Conservation (phyloP, 2,329 filamentous ascomycete species). For the Aspergillus fischeri region DNA sequence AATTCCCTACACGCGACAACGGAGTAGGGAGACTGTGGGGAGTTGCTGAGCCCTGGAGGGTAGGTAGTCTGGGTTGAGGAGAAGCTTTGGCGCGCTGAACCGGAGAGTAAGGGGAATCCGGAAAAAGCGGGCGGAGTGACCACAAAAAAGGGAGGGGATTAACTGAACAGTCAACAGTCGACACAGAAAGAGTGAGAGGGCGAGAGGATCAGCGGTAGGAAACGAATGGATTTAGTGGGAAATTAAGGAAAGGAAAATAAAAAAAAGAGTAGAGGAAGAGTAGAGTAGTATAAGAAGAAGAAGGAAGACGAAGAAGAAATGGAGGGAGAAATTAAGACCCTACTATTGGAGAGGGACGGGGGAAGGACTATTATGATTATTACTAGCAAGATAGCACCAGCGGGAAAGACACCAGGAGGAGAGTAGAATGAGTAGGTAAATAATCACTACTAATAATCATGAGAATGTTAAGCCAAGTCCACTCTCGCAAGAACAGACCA, state of each 20-base stretch:
- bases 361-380: background rate
- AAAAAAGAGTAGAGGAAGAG: conserved; percentile 9
- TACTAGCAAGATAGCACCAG: background rate
- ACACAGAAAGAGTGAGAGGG: conserved; percentile 5
- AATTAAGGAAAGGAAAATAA: conserved; percentile 14
- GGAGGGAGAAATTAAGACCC: conserved; percentile 1
- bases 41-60: background rate
- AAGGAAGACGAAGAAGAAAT: conserved; percentile 7
- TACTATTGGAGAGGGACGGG: conserved; percentile 5
- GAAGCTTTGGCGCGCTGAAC: conserved; percentile 11
- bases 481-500: background rate
- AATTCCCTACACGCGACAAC: conserved; percentile 26
- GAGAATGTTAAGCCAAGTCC: background rate
- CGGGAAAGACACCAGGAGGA: background rate
- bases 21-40: background rate
- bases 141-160: conserved; percentile 3
- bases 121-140: conserved; percentile 6
- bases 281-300: conserved; percentile 13
- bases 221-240: conserved; percentile 9
- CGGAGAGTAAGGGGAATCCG: conserved; percentile 8
- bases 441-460: background rate
- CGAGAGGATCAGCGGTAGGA: background rate
- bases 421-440: background rate
- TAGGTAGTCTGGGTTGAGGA: conserved; percentile 1
- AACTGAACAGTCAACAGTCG: background rate